Evolutionary conservation across 495 filamentous ascomycete genomes (phyloP), one percentile per base, ranked within the genome.

Genomic region (Trichocladium antarcticum): DNA sequence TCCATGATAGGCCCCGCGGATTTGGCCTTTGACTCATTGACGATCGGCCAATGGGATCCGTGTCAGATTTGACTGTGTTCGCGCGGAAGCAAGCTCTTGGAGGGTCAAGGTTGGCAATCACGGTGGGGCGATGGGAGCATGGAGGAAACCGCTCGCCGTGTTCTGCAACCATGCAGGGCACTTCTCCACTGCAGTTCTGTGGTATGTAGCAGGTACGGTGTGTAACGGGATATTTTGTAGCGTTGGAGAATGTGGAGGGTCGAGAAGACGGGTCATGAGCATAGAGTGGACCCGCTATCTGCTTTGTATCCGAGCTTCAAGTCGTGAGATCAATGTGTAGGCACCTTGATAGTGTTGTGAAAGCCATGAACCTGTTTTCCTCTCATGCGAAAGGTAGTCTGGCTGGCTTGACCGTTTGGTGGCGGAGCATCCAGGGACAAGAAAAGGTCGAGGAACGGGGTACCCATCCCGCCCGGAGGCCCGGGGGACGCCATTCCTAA

Each of bases 121-220:
- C n/a, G 12, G 52, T 50, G 52, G 52, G 37, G 34, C 37, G 17
- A n/a, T 16, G 14, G 14, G 27, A 29, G 9, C 45, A 17, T 17
- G 34, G 14, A 42, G 41, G 38, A 40, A 54, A 53, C 12, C 40
- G 54, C 59, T 64, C 62, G 62, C 62, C 62, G 62, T 56, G 52
- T 53, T 55, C 49, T 59, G 59, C 58, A 54, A 37, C 55, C 59
- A 57, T 63, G 62, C 51, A 57, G 20, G 46, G 37, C 38, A 19
- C 42, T 31, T 39, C 45, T 19, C 37, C 38, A 37, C 42, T 15
- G 42, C 45, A 15, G 35, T 6, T 38, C 15, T 6, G n/a, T 10
- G 50, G 57, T 58, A 51, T n/a, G 49, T 7, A n/a, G n/a, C n/a
- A n/a, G 48, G 49, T 61, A 63, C 56, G 0, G 24, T 27, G 24